Base-by-base conservation (phyloP, 345 rosid genomes). In the Leavenworthia alabamica region DNA sequence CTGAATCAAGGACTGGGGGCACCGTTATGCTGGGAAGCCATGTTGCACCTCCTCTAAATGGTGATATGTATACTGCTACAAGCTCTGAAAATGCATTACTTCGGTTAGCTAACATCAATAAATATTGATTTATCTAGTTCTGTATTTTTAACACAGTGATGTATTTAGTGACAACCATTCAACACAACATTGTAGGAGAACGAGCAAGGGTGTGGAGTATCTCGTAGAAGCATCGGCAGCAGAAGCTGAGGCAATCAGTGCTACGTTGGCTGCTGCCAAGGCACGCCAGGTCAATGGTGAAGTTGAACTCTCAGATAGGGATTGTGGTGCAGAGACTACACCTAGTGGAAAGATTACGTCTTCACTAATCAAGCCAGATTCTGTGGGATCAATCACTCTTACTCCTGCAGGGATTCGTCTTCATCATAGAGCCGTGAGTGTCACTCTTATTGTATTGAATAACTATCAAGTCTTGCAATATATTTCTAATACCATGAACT, bases 151-250 rank as follows among this genome's bases (percentile, higher is more conserved):
- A 32, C 22, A 29, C 16, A 56, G 29, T 32, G 20, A 23, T 20
- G 47, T 47, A 42, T 42, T 48, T 59, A 40, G 20, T 64, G 42
- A 58, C 67, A 36, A 22, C 7, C 68, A 54, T 53, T 17, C 32
- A 56, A 46, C 35, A 54, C 28, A 45, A 62, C 42, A 55, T 46
- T 55, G 16, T 79, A 89, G 96, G 83, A 86, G 96, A 73, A 69
- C 72, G 22, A 80, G 66, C 71, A 89, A 86, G 79, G 95, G 90
- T 39, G 96, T 89, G 57, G 96, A 86, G 60, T 86, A 83, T 70
- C 79, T 89, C 70, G 96, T 89, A 74, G 85, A 89, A 77, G 95
- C 95, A 66, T 83, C 96, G 26, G 96, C 96, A 19, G 96, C 84
- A 41, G 96, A 89, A 80, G 96, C 96, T 67, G 95, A 86, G 75